Conservation (phyloP, 805 yeast species). For the Kodamaea neixiangensis region DNA sequence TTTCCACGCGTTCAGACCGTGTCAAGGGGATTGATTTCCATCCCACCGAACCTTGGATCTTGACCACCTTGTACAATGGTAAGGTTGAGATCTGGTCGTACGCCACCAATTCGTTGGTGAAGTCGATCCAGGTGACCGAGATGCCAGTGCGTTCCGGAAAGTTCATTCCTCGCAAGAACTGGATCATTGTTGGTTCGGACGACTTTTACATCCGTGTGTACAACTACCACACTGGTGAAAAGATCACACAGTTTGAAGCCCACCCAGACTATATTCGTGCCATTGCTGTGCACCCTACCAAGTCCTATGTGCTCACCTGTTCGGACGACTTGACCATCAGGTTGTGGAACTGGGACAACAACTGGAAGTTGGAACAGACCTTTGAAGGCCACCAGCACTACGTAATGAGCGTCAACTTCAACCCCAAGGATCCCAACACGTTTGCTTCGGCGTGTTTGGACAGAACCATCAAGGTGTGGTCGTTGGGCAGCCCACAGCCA, state of each 20-base stretch:
- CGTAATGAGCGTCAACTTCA: constrained; percentile 91
- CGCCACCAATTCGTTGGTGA: constrained; percentile 80
- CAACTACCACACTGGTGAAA: constrained; percentile 95
- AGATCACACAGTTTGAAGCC: constrained; percentile 92
- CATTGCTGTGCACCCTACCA: constrained; percentile 91
- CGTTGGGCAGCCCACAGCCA: constrained; percentile 81
- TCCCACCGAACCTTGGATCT: constrained; percentile 96
- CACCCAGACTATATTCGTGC: constrained; percentile 96
- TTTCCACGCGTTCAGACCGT: constrained; percentile 90
- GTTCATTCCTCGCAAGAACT: constrained; percentile 92
- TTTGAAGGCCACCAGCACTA: constrained; percentile 96
- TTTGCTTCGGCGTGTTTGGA: constrained; percentile 97
- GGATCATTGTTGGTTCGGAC: constrained; percentile 96
- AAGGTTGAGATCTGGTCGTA: constrained; percentile 92
- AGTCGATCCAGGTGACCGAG: constrained; percentile 91
- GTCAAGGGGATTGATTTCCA: constrained; percentile 98
- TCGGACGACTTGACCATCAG: constrained; percentile 90
- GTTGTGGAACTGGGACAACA: constrained; percentile 97
- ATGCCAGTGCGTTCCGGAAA: constrained; percentile 95
- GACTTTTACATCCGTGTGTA: constrained; percentile 92
- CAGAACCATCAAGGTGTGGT: constrained; percentile 96
- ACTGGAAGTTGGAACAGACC: constrained; percentile 86
- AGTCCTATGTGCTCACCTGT: constrained; percentile 84
- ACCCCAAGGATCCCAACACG: constrained; percentile 96
- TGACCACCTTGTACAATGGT: constrained; percentile 89